Percentiles rank a stretch among this genome's conserved stretches.
Conservation (phyloP, 768 basidiomycete genomes). For the Tephrocybe sp. region DNA sequence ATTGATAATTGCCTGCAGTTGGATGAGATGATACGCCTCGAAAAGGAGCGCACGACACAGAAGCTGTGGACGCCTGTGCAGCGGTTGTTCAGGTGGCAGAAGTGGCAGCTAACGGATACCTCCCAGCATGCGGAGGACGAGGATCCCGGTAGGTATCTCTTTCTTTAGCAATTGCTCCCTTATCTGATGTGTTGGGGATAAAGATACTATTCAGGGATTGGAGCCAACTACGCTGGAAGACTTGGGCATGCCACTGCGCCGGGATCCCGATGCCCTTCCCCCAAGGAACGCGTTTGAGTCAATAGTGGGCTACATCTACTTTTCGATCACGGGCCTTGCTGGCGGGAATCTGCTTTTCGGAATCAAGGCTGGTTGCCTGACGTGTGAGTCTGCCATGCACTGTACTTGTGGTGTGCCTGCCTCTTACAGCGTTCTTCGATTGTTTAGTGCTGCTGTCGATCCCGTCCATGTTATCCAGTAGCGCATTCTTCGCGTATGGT, state of each 20-base stretch:
- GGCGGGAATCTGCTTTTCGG: slow-evolving; percentile 69
- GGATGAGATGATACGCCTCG: slow-evolving; percentile 54
- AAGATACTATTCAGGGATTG: slow-evolving; percentile 59
- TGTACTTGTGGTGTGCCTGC: slow-evolving; percentile 17
- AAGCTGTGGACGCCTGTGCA: slow-evolving; percentile 60
- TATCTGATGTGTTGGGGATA: not conserved
- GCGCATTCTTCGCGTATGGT: slow-evolving; percentile 62
- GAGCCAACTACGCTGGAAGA: slow-evolving; percentile 42
- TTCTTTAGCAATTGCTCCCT: not conserved
- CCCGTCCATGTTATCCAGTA: slow-evolving; percentile 55
- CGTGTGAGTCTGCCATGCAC: too few species aligned
- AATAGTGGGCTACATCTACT: slow-evolving; percentile 46
- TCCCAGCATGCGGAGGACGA: slow-evolving; percentile 60
- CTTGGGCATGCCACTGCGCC: slow-evolving; percentile 52
- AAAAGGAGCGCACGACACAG: slow-evolving; percentile 40
- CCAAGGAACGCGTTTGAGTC: slow-evolving; percentile 60
- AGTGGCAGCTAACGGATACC: slow-evolving; percentile 46
- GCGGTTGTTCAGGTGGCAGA: slow-evolving; percentile 40
- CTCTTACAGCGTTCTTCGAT: not conserved
- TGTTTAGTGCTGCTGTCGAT: slow-evolving; percentile 53
- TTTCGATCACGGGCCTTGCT: slow-evolving; percentile 36
- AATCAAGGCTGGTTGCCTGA: slow-evolving; percentile 67
- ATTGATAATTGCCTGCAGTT: slow-evolving; percentile 43
- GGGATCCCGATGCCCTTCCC: slow-evolving; percentile 77
- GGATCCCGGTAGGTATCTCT: slow-evolving; percentile 54